A percentile compares a stretch with the other conserved stretches of the same genome.
Evolutionary conservation across 129 eudicot genomes (phyloP).

Genomic region (Silybum marianum): DNA sequence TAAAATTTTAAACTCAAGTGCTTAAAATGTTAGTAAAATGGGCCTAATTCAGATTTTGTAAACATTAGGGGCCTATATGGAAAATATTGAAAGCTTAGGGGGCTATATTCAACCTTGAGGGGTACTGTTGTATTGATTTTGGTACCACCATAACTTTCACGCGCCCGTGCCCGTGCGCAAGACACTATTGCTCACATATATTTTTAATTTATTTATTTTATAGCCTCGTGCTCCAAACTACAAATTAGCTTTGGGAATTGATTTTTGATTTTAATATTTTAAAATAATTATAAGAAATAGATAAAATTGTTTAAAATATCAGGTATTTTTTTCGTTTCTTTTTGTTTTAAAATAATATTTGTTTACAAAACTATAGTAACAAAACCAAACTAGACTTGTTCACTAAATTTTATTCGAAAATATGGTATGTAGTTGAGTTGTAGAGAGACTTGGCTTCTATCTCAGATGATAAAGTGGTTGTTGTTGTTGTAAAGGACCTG

Average conservation of each 20-base stretch:
- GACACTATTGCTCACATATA: neutral
- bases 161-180: constrained; percentile 8
- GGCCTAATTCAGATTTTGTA: neutral
- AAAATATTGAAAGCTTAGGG: neutral
- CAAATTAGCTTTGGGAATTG: neutral
- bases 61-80: neutral
- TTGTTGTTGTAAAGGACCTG: too few species aligned
- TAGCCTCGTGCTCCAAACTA: neutral
- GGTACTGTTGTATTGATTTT: constrained; percentile 9
- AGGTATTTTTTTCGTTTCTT: neutral
- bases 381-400: too few species aligned
- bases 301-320: too few species aligned
- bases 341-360: too few species aligned
- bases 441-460: too few species aligned
- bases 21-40: neutral
- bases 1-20: neutral
- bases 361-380: too few species aligned
- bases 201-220: neutral
- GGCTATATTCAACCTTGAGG: neutral
- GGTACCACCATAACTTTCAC: constrained; percentile 2
- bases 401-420: too few species aligned
- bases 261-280: neutral
- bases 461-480: too few species aligned
- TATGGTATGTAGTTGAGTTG: too few species aligned
- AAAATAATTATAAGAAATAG: neutral